Evolutionary conservation across 345 rosid species (phyloP), one percentile per base, ranked within the genome.

Genomic region (Excoecaria agallocha): DNA sequence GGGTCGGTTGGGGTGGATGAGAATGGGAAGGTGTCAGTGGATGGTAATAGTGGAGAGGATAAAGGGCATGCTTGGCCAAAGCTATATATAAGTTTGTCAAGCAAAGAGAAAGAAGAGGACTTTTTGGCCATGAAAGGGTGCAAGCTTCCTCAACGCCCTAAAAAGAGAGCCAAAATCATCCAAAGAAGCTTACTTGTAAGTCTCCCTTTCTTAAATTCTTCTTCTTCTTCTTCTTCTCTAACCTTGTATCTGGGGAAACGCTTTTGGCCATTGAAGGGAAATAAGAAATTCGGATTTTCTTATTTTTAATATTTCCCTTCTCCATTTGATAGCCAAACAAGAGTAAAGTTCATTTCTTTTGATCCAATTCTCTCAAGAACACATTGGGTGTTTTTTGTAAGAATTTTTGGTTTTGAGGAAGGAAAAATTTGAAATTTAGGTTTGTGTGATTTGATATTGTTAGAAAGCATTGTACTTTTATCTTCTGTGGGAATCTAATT

Each of bases 61-160:
- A 80, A 84, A 74, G 83, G 78, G 60, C 60, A 59, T 24, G 84
- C 83, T 35, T 89, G 94, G 94, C 94, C 94, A 48, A 88, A 86
- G 82, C 82, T 89, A 65, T 85, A 72, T 56, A 80, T 84, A 17
- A 72, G 83, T 6, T 81, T 89, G 66, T 89, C 94, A 25, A 89
- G 88, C 85, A 89, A 89, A 84, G 94, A 89, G 78, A 89, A 89
- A 71, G 94, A 89, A 54, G 94, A 89, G 68, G 94, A 89, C 74
- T 89, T 89, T 70, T 74, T 89, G 84, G 91, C 91, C 8, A 89
- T 89, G 94, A 89, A 89, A 80, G 94, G 94, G 11, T 89, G 94
- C 60, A 89, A 89, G 80, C 91, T 84, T 56, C 87, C 91, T 69
- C 94, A 89, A 68, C 85, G 94, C 83, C 94, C 94, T 49, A 89